Evolutionary conservation across 2,329 filamentous ascomycete genomes (phyloP), one percentile per base, ranked within the genome.

Genomic region (Plenodomus biglobosus): DNA sequence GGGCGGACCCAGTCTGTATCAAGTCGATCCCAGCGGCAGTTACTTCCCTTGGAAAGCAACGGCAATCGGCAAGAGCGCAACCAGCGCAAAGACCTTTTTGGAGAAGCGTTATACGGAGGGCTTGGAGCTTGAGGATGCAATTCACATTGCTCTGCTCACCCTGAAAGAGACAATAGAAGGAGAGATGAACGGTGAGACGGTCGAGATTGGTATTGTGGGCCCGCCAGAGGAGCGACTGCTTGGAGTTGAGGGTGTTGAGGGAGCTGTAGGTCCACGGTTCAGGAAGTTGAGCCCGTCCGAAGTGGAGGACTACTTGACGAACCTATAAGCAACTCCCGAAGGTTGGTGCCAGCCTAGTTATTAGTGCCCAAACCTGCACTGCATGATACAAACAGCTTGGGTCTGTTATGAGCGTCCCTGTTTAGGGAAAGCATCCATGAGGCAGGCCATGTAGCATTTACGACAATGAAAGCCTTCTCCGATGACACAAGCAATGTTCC

Each of bases 1-100:
- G 79, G 92, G 94, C 42, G 92, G 94, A 5, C 94, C 94, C 40
- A 96, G 95, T 82, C 78, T 99, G 70, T 99, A 99, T 78, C 92
- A 99, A 78, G 94, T 99, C 62, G 94, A 99, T 72, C 94, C 94
- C n/a, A 96, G 90, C 58, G 94, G 94, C 62, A 95, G 90, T 73
- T 99, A 99, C 74, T 99, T 96, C 74, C 94, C 94, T 3, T 99
- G 94, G 94, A 99, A 99, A 81, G 94, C 94, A 36, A 99, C 94
- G 40, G 94, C 94, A 43, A 99, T 99, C 69, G 94, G 94, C 69
- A 99, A 99, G 84, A 95, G 92, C 70, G 94, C 94, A 44, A 96
- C 94, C 35, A 95, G 91, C 67, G 94, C 94, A 46, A 99, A 99
- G 85, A 99, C 94, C 0, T 99, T 99, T 79, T 76, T 99, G 72